Evolutionary conservation across 2,329 filamentous ascomycete genomes (phyloP), one percentile per base, ranked within the genome.

Genomic region (Venturia effusa): DNA sequence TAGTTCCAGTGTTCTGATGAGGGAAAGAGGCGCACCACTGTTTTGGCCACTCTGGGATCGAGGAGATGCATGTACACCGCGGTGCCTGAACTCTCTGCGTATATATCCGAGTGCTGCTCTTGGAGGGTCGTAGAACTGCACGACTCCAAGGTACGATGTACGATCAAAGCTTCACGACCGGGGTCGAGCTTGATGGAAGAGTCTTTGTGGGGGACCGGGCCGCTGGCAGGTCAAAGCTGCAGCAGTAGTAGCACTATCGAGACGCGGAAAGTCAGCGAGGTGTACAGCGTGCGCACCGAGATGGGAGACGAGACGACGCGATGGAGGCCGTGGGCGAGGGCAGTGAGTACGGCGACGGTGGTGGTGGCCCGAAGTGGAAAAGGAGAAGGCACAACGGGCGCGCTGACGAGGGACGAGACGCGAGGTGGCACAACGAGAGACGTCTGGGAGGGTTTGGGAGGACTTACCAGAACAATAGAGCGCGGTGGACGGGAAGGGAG

Each of bases 21-120:
- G 62, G 64, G 64, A 64, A 61, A 54, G 43, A 61, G 62, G 64
- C 64, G 64, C 64, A 65, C 64, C 64, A 66, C 62, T 43, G 59
- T 34, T 30, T 66, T 64, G 51, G 64, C 62, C 54, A 61, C 61
- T 63, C 39, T 51, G 32, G 41, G 34, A 45, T 64, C 62, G 62
- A 64, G 62, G 45, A 64, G 51, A 64, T 64, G 54, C 62, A 64
- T 64, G 61, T 48, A 61, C 61, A 63, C 61, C 45, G 61, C n/a
- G 41, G 61, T 37, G 32, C 37, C 37, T 60, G 37, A 60, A 60
- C 59, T 40, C 51, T 57, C 51, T 57, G 51, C 30, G 51, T 19
- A n/a, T 57, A 57, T 57, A 57, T 57, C 51, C 51, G 30, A 57
- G 30, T 51, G 45, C 22, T 27, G 51, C 19, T 32, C 27, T 57